Base-by-base conservation (phyloP, 257 asterid species). In the Apocynum venetum region DNA sequence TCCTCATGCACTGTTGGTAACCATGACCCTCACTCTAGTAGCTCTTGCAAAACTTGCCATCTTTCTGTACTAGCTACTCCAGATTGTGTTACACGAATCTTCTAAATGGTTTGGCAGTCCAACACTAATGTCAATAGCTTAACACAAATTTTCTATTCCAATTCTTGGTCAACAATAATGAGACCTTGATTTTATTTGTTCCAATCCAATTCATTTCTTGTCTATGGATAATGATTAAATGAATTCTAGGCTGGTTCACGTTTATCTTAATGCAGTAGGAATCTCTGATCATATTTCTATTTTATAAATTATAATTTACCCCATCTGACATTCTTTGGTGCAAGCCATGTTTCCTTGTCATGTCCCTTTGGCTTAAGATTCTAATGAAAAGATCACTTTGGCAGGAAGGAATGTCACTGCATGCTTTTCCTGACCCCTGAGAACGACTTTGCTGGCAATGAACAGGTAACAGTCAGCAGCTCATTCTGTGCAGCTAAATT, bases 341-440 rank as follows among this genome's bases (percentile, higher is more conserved):
- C n/a, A 38, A 31, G 31, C 70, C 36, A 31, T 15, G 51, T 46
- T 10, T 44, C 35, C 43, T 51, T 40, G 38, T 31, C 44, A 25
- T 35, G 31, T 8, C 4, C 25, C 8, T 11, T 14, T 64, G 40
- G 57, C 72, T 52, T 40, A 35, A 69, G 63, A 69, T 74, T 57
- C 79, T 77, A 36, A 85, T 55, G 46, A 14, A 9, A 66, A 55
- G 73, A 51, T 73, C 75, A 38, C 38, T 48, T 76, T 86, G 63
- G 79, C 89, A 89, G 93, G 92, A 91, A 89, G 86, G 98, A 93
- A 80, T 93, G 98, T 83, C 98, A 93, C 87, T 93, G 98, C 89
- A 93, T 93, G 98, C 96, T 93, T 77, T 93, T 93, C 64, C 94
- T 91, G 40, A 93, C 96, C 64, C 85, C 96, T 43, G 97, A 93